These are phyloP conservation scores for Thelonectria olida DNA, from an alignment of 2,329 filamentous ascomycete genomes.

Conservation along the genomic window DNA sequence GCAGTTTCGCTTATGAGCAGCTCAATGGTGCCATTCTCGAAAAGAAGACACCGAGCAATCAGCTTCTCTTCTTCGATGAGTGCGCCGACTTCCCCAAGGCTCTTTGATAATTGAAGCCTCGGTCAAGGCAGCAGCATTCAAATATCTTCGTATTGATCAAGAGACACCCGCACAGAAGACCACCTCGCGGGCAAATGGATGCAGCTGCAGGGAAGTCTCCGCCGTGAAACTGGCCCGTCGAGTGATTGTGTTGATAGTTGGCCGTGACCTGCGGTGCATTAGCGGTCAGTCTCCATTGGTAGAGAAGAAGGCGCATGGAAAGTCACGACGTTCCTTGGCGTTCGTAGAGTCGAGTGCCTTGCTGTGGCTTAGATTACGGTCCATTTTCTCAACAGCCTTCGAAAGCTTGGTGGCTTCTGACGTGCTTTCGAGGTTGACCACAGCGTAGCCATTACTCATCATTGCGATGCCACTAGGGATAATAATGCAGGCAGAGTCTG, in stretches of 20 bases:
- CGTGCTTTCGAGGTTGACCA: conserved; percentile 43
- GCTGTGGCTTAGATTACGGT: conserved; percentile 78
- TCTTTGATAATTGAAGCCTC: conserved; percentile 80
- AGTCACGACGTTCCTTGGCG: conserved; percentile 83
- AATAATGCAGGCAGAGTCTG: conserved; percentile 78
- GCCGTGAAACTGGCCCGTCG: conserved; percentile 57
- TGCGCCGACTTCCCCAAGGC: conserved; percentile 72
- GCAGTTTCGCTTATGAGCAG: conserved; percentile 78
- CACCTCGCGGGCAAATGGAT: conserved; percentile 48
- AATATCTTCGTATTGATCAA: conserved; percentile 55
- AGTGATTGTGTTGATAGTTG: conserved; percentile 73
- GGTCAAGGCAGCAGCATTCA: conserved; percentile 84
- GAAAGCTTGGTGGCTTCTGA: neutral
- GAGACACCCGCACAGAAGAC: conserved; percentile 42
- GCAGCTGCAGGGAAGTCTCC: conserved; percentile 49
- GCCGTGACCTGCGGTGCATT: conserved; percentile 85
- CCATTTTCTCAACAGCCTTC: conserved; percentile 82
- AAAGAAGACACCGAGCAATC: conserved; percentile 79
- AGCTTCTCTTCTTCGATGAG: conserved; percentile 74
- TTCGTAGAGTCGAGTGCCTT: conserved; percentile 83
- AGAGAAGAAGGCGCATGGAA: conserved; percentile 83
- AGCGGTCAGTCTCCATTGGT: conserved; percentile 77
- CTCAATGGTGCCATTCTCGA: conserved; percentile 79
- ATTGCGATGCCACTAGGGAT: conserved; percentile 52
- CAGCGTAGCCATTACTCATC: conserved; percentile 47